phyloP scores from a whole-genome alignment of 106 monocot genomes.

The Dendrobium chrysotoxum region DNA sequence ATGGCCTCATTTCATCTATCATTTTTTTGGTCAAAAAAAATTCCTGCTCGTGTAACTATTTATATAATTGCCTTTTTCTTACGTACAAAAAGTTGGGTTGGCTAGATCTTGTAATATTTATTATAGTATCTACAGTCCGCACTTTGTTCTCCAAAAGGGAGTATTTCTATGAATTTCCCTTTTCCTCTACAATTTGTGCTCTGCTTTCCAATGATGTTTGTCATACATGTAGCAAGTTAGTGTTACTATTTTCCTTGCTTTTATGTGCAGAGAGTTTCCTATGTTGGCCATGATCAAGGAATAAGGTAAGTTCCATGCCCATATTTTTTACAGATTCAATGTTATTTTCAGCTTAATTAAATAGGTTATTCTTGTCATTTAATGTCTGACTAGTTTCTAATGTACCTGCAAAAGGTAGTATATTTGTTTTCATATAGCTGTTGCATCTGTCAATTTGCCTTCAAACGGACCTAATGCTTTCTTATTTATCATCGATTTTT shows the following conservation, averaged over 20 bases:
- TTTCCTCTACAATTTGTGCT: neutral
- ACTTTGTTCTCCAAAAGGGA: neutral
- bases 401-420: neutral
- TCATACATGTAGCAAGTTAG: neutral
- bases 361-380: neutral
- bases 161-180: neutral
- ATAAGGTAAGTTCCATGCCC: constrained; percentile 43
- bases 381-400: neutral
- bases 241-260: neutral
- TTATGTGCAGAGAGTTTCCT: constrained; percentile 59
- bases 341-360: neutral
- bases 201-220: neutral
- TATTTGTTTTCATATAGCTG: neutral
- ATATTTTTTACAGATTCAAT: neutral
- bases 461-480: too few species aligned
- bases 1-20: neutral
- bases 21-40: neutral
- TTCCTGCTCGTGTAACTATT: neutral
- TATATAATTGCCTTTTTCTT: neutral
- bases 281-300: constrained; percentile 35
- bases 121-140: neutral
- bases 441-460: too few species aligned
- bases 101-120: neutral
- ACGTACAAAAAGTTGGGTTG: neutral
- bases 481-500: too few species aligned